A percentile compares a stretch with the other conserved stretches of the same genome.
These are phyloP conservation scores for Pythium plurisporium DNA, from an alignment of 352 stramenopile species.

Conservation along the genomic window DNA sequence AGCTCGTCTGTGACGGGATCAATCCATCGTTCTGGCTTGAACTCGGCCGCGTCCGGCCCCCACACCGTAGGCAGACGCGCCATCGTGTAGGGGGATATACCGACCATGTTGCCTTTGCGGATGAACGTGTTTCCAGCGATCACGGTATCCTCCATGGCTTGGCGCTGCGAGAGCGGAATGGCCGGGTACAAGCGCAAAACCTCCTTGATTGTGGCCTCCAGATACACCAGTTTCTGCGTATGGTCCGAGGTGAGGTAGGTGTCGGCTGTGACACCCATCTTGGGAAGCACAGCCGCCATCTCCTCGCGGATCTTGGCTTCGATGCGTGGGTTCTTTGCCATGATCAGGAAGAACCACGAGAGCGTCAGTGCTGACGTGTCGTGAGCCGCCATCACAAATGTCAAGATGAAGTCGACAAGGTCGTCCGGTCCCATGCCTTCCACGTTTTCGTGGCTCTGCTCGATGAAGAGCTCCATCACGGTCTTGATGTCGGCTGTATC, in stretches of 20 bases:
- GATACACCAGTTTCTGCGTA: conserved; percentile 45
- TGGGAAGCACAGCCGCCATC: conserved; percentile 23
- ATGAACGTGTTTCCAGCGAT: not conserved
- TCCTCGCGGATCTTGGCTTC: conserved; percentile 42
- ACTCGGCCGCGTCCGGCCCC: no score
- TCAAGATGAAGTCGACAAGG: conserved; percentile 61
- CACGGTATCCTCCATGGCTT: not conserved
- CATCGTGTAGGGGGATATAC: not conserved
- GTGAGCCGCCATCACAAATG: conserved; percentile 60
- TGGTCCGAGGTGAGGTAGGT: conserved; percentile 37
- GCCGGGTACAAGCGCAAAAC: conserved; percentile 65
- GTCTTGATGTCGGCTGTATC: conserved; percentile 10
- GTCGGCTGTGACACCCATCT: conserved; percentile 14
- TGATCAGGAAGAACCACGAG: conserved; percentile 63
- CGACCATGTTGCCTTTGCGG: not conserved
- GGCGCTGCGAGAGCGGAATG: not conserved
- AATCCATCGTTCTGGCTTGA: conserved; percentile 69
- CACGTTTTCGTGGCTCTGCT: conserved; percentile 15
- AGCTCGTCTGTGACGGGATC: conserved; percentile 26
- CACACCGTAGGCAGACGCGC: not conserved
- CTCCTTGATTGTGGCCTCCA: conserved; percentile 56
- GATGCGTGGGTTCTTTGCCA: conserved; percentile 60
- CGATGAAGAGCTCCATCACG: conserved; percentile 15
- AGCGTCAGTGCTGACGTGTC: conserved; percentile 70
- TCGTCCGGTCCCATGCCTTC: conserved; percentile 39